These are phyloP conservation scores for Podaxis pistillaris DNA, from an alignment of 768 basidiomycete species.

Conservation along the genomic window DNA sequence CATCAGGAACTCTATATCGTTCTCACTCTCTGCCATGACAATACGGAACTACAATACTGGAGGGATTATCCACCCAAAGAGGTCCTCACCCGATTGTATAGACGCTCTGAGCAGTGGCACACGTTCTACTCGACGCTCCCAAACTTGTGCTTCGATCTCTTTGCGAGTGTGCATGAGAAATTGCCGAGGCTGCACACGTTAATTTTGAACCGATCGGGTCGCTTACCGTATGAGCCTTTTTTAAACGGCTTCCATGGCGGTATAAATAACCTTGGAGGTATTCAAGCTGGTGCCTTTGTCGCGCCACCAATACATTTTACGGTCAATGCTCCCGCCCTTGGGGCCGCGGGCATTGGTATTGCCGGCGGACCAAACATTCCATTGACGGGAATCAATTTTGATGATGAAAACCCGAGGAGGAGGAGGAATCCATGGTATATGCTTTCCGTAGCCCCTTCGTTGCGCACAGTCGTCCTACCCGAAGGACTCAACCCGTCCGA, in stretches of 20 bases:
- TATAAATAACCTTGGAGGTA: neutral
- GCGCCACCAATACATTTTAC: neutral
- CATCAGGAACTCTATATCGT: constrained; percentile 8
- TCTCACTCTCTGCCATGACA: constrained; percentile 4
- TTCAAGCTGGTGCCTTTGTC: neutral
- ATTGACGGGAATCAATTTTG: neutral
- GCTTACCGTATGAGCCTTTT: constrained; percentile 2
- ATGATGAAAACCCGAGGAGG: neutral
- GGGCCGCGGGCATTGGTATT: neutral
- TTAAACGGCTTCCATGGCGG: constrained; percentile 1
- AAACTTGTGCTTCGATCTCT: constrained; percentile 12
- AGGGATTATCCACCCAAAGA: constrained; percentile 10
- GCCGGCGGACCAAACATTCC: neutral
- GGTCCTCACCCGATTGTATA: constrained; percentile 4
- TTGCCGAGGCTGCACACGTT: constrained; percentile 5
- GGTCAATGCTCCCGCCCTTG: neutral
- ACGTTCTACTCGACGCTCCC: constrained; percentile 14
- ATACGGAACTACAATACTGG: constrained; percentile 8
- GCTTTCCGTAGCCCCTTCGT: constrained; percentile 10
- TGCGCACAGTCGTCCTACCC: constrained; percentile 9
- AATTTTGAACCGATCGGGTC: constrained; percentile 4
- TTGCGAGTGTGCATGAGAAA: constrained; percentile 9
- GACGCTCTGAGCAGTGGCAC: constrained; percentile 8
- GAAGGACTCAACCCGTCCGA: constrained; percentile 8
- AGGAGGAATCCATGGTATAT: constrained; percentile 9